Evolutionary conservation across 2,329 filamentous ascomycete species (phyloP), one percentile per base, ranked within the genome.

Genomic region (Calonectria leucothoes): DNA sequence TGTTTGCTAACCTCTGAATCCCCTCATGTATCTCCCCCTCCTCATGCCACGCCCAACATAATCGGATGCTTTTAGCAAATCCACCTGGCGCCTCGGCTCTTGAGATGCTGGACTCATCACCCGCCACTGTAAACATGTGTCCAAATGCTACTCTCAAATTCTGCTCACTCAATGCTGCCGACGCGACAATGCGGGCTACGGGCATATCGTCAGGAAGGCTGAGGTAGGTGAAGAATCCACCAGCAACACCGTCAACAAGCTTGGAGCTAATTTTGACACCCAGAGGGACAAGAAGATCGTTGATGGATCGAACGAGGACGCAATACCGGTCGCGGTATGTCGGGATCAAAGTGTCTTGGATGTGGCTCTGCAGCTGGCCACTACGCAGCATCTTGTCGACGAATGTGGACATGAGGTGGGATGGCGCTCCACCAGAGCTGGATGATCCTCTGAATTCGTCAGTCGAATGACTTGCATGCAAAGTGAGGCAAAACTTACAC

Each of bases 121-220:
- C 70, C 23, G 68, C 39, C 1, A 72, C 70, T 20, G 42, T 48
- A 10, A 72, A 52, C 65, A 72, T 72, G 15, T 59, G 25, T 5
- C 70, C 70, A 20, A 61, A 72, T 17, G 70, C 70, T 35, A 72
- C 55, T 33, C 68, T 69, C 27, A 72, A n/a, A n/a, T 27, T 59
- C 45, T 35, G 52, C n/a, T 48, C 63, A 20, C 4, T 48, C 45
- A 27, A 29, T 14, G 23, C 33, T 20, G 23, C 35, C n/a, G 12
- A 65, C 10, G 27, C 23, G 2, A 64, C 69, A 2, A n/a, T 57
- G 15, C 55, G 55, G 8, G 55, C 55, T 8, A 57, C 14, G 15
- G 49, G 20, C 7, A 64, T n/a, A 4, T 65, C 48, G 15, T 15
- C 11, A 8, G 65, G 70, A 14, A 51, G 17, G 1, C 65, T 49